A percentile compares a stretch with the other conserved stretches of the same genome.
Evolutionary conservation across 2,329 filamentous ascomycete genomes (phyloP).

Genomic region (Cladosporium sp.): DNA sequence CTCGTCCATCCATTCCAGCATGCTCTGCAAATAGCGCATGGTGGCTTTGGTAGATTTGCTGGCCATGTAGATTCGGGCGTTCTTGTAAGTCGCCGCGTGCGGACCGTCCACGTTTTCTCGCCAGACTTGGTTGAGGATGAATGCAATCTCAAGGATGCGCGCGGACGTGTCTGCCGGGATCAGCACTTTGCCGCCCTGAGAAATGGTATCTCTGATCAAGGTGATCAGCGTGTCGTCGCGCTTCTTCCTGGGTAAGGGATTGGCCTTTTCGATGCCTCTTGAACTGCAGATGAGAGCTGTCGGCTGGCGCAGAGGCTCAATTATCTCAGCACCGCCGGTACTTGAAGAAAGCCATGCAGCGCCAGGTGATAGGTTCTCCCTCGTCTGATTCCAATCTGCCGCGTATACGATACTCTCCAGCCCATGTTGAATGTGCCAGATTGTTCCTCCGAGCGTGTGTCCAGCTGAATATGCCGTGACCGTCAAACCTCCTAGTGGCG

Average conservation of each 20-base stretch:
- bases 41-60: slow-evolving; percentile 82
- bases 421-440: slow-evolving; percentile 97
- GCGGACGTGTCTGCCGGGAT: slow-evolving; percentile 94
- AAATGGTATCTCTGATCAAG: slow-evolving; percentile 71
- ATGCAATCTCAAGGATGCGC: slow-evolving; percentile 85
- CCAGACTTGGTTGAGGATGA: slow-evolving; percentile 90
- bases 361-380: slow-evolving; percentile 88
- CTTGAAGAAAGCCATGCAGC: slow-evolving; percentile 88
- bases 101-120: slow-evolving; percentile 42
- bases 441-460: slow-evolving; percentile 90
- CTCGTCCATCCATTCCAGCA: slow-evolving; percentile 99
- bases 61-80: slow-evolving; percentile 66
- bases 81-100: slow-evolving; percentile 42
- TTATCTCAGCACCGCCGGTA: slow-evolving; percentile 79
- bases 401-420: slow-evolving; percentile 96
- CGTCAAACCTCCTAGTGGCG: slow-evolving; percentile 81
- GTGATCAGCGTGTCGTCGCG: slow-evolving; percentile 80
- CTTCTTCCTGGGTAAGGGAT: slow-evolving; percentile 61
- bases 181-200: slow-evolving; percentile 79
- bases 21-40: slow-evolving; percentile 84
- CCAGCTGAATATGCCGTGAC: slow-evolving; percentile 96
- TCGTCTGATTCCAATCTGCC: slow-evolving; percentile 96
- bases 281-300: slow-evolving; percentile 92
- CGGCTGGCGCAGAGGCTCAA: slow-evolving; percentile 86
- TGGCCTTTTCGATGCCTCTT: slow-evolving; percentile 65